Conservation (phyloP, 106 monocot species). For the Gastrodia elata region DNA sequence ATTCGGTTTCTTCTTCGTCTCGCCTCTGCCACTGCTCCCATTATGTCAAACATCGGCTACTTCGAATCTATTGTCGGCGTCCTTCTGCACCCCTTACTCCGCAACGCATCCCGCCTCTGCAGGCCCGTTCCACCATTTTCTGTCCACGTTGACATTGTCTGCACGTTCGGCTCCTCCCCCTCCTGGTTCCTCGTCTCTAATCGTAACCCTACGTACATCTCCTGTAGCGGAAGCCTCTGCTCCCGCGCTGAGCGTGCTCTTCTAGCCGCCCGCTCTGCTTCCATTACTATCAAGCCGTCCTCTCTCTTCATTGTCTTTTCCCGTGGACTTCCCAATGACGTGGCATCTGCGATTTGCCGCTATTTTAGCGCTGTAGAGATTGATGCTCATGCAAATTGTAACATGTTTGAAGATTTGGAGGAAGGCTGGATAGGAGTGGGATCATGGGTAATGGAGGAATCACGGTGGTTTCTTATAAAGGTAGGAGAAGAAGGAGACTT, state of each 20-base stretch:
- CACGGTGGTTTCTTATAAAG: constrained; percentile 40
- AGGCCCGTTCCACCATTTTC: background rate
- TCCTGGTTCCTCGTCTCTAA: constrained; percentile 79
- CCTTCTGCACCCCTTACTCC: constrained; percentile 52
- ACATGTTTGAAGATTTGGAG: constrained; percentile 36
- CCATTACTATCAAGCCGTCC: constrained; percentile 26
- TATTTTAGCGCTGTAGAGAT: constrained; percentile 46
- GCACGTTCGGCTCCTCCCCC: constrained; percentile 36
- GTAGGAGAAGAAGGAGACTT: constrained; percentile 1
- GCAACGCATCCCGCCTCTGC: constrained; percentile 38
- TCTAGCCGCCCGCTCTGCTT: constrained; percentile 16
- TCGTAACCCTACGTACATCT: constrained; percentile 56
- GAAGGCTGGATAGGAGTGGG: constrained; percentile 40
- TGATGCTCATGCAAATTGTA: constrained; percentile 13
- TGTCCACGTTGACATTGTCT: constrained; percentile 58
- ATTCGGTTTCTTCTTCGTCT: constrained; percentile 36
- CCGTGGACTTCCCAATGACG: constrained; percentile 40
- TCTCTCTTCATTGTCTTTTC: constrained; percentile 52
- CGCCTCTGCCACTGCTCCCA: constrained; percentile 1
- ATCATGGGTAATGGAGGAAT: background rate
- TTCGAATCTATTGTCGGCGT: constrained; percentile 47
- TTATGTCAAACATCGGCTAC: constrained; percentile 55
- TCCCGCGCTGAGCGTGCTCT: constrained; percentile 24
- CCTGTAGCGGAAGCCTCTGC: constrained; percentile 34
- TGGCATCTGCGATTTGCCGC: constrained; percentile 7